Percentiles rank a stretch among this genome's conserved stretches.
Evolutionary conservation across 2,329 filamentous ascomycete species (phyloP).

Genomic region (Fusarium sp.): DNA sequence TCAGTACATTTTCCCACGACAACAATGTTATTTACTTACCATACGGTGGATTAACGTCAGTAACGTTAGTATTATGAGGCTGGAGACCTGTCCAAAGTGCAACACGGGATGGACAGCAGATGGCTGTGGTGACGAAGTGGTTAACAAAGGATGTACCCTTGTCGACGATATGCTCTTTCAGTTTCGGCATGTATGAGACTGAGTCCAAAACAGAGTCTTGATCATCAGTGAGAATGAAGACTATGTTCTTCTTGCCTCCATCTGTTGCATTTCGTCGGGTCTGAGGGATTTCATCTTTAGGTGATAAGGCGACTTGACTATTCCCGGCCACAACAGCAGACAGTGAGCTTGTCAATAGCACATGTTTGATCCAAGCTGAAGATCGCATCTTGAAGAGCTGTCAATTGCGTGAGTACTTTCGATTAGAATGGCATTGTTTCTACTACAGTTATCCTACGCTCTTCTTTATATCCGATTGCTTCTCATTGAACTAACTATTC

Average conservation of each 20-base stretch:
- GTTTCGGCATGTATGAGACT: constrained; percentile 68
- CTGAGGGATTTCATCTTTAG: background rate
- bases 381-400: constrained; percentile 14
- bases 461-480: background rate
- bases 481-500: too few relatives aligned
- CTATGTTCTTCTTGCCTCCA: constrained; percentile 61
- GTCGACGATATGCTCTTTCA: constrained; percentile 66
- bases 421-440: background rate
- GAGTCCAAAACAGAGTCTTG: constrained; percentile 73
- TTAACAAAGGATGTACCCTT: constrained; percentile 69
- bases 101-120: constrained; percentile 76
- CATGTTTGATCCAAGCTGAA: constrained; percentile 10
- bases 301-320: constrained; percentile 3
- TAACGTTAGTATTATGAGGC: constrained; percentile 79
- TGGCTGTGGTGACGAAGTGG: constrained; percentile 74
- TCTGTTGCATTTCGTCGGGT: background rate
- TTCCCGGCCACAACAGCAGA: background rate
- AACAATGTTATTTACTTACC: constrained; percentile 49
- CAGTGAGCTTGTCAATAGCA: constrained; percentile 3
- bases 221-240: constrained; percentile 76
- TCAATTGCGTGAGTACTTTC: background rate
- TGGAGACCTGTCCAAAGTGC: constrained; percentile 73
- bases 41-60: constrained; percentile 64
- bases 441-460: background rate
- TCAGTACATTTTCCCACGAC: constrained; percentile 1